phyloP scores from a whole-genome alignment of 2,329 filamentous ascomycete species.

The Diaporthe eres region DNA sequence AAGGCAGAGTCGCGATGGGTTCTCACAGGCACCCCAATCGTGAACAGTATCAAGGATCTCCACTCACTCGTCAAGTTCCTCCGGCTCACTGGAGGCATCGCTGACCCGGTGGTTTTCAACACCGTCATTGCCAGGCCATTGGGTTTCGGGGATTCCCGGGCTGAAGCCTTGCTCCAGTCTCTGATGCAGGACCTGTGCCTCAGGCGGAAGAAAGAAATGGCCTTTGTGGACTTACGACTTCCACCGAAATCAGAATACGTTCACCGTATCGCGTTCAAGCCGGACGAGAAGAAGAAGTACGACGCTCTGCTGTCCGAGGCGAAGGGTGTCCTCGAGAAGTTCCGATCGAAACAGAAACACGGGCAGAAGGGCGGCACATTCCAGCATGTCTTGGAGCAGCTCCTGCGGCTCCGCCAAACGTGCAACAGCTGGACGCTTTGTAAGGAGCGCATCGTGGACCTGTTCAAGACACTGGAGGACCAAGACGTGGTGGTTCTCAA shows the following conservation, averaged over 20 bases:
- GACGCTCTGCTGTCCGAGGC: conserved; percentile 81
- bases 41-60: conserved; percentile 86
- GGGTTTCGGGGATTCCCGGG: conserved; percentile 66
- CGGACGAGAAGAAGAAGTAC: conserved; percentile 84
- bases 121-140: conserved; percentile 78
- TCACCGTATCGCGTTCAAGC: conserved; percentile 79
- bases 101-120: conserved; percentile 82
- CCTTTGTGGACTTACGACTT: conserved; percentile 84
- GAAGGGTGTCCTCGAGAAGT: conserved; percentile 76
- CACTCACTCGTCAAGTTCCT: conserved; percentile 86
- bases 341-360: conserved; percentile 61
- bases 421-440: conserved; percentile 93
- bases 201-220: conserved; percentile 88
- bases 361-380: conserved; percentile 69
- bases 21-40: conserved; percentile 84
- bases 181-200: conserved; percentile 87
- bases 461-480: conserved; percentile 78
- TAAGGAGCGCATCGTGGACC: conserved; percentile 78
- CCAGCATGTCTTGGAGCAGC: conserved; percentile 82
- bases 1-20: conserved; percentile 83
- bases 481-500: conserved; percentile 78
- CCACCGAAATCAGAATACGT: conserved; percentile 84
- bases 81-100: conserved; percentile 80
- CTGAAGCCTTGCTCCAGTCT: conserved; percentile 77
- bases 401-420: conserved; percentile 84